A percentile compares a stretch with the other conserved stretches of the same genome.
Evolutionary conservation across 176 grass and related monocot species (phyloP).

Genomic region (Typha latifolia): DNA sequence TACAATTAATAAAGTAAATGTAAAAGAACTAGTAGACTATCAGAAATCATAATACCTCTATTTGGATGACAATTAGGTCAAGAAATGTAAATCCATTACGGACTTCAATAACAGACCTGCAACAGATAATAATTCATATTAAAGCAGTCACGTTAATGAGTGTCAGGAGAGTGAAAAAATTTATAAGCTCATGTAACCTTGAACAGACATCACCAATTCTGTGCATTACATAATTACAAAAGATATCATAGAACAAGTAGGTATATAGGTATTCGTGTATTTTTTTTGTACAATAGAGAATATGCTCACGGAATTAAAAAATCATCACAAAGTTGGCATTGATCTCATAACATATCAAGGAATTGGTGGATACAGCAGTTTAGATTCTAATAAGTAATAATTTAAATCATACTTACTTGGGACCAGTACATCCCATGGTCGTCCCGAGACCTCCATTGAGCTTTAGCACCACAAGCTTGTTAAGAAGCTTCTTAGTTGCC

Average conservation of each 20-base stretch:
- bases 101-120: constrained; percentile 96
- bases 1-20: not conserved
- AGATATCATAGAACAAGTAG: no score
- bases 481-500: constrained; percentile 64
- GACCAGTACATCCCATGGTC: constrained; percentile 96
- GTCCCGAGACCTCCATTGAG: constrained; percentile 96
- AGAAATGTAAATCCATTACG: constrained; percentile 98
- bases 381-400: no score
- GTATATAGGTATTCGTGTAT: no score
- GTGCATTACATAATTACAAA: no score
- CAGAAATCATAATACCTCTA: constrained; percentile 58
- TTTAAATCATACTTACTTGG: constrained; percentile 53
- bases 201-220: no score
- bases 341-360: no score
- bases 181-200: not conserved
- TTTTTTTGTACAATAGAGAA: no score
- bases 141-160: not conserved
- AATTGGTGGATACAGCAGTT: no score
- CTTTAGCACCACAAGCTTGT: constrained; percentile 95
- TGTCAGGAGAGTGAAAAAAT: not conserved
- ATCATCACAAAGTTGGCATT: no score
- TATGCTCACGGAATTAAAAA: no score
- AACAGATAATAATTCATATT: not conserved
- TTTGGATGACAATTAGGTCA: constrained; percentile 98
- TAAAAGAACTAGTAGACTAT: not conserved